Evolutionary conservation across 2,329 filamentous ascomycete species (phyloP), one percentile per base, ranked within the genome.

Genomic region (Cladosporium sp.): DNA sequence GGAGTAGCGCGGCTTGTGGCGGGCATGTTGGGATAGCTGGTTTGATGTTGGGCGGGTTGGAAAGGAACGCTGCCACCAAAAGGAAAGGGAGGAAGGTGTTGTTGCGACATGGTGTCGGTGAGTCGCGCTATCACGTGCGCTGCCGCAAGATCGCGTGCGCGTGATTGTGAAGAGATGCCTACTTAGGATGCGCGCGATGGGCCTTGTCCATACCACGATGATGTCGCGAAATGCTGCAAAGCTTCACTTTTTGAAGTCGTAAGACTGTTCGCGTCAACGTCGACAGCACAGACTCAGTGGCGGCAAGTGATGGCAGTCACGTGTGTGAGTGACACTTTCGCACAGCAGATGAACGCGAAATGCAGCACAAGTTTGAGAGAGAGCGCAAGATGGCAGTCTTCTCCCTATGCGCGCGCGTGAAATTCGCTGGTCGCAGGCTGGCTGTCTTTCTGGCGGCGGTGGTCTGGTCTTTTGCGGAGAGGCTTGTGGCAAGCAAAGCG

Each of bases 101-200:
- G 39, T 71, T 68, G 56, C 62, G 71, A 64, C 67, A 71, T 71
- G 46, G 49, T 64, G 58, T 25, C 59, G 57, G n/a, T 28, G 32
- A 25, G 30, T 11, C 18, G 51, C 26, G 8, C 25, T 11, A 53
- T 63, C 34, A 65, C 66, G 61, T 59, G 60, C 49, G 59, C 46
- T 18, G 66, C 53, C 59, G 58, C 62, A 28, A 18, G 39, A 46
- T 36, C 54, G 30, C 49, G 65, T 61, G 63, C 65, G 66, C 67
- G 65, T 63, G 66, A 49, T 63, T 63, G 62, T 23, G 49, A 53
- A 30, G 25, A 21, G 16, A 10, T 30, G 26, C 25, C 49, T 53
- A 53, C 49, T 21, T 28, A 53, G 23, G 14, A 46, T 28, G 26
- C 14, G 49, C 26, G 5, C 6, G 46, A 16, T 18, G 21, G 48